Conservation (phyloP, 2,329 filamentous ascomycete species). For the Talaromyces sp. region DNA sequence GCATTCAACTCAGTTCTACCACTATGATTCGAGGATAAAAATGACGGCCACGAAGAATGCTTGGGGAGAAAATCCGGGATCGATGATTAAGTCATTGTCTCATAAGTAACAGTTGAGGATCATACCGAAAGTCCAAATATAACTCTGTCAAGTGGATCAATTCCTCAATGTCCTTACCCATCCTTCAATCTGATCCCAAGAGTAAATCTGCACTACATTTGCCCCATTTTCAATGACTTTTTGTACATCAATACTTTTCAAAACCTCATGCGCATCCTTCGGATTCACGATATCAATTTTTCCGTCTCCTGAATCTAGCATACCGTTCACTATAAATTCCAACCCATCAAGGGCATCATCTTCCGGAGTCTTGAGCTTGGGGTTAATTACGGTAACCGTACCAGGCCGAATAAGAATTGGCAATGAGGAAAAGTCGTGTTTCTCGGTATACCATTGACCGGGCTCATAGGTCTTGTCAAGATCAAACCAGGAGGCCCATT, state of each 20-base stretch:
- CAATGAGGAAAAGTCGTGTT: conserved; percentile 56
- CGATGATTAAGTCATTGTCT: neutral
- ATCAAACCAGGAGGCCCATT: conserved; percentile 48
- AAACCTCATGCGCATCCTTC: conserved; percentile 40
- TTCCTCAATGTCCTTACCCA: neutral
- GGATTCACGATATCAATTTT: conserved; percentile 16
- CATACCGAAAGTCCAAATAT: neutral
- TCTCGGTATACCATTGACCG: conserved; percentile 58
- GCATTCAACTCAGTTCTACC: neutral
- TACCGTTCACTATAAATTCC: conserved; percentile 13
- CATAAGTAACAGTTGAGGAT: neutral
- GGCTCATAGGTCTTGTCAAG: conserved; percentile 39
- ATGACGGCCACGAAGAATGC: too few relatives aligned
- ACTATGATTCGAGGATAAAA: too few relatives aligned
- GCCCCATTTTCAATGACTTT: neutral
- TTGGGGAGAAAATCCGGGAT: too few relatives aligned
- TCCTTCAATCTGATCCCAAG: neutral
- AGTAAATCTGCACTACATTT: neutral
- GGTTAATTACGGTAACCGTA: conserved; percentile 14
- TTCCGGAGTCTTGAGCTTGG: conserved; percentile 9
- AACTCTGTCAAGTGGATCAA: neutral
- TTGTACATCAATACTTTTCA: conserved; percentile 29
- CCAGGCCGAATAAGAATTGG: conserved; percentile 58
- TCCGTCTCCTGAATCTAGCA: neutral
- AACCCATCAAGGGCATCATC: conserved; percentile 15